Conservation (phyloP, 1,284 basidiomycete genomes). For the Microbotryum saponariae region DNA sequence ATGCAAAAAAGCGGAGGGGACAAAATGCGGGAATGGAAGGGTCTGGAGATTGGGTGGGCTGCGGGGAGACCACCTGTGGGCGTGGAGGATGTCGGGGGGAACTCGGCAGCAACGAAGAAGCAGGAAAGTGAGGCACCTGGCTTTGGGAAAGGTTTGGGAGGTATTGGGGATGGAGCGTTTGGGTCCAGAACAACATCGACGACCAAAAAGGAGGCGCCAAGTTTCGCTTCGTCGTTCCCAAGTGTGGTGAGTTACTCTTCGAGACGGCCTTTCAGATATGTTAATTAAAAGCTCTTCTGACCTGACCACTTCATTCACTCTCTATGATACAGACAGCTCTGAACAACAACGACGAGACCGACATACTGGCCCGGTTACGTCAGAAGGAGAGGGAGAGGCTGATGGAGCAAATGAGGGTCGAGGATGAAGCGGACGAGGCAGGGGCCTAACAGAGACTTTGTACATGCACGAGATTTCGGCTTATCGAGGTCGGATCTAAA, state of each 20-base stretch:
- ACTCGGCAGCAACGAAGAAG: neutral
- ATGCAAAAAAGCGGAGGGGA: conserved; percentile 9
- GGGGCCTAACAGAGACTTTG: neutral
- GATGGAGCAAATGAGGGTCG: conserved; percentile 32
- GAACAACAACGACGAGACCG: conserved; percentile 19
- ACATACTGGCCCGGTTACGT: conserved; percentile 22
- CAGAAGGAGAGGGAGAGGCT: conserved; percentile 29
- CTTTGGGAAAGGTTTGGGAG: neutral
- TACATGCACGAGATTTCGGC: too few relatives aligned
- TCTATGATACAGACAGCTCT: neutral
- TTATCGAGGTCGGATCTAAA: too few relatives aligned
- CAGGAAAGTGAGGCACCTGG: neutral
- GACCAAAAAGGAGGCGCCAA: neutral
- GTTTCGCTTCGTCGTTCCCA: conserved; percentile 4
- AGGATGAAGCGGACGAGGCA: conserved; percentile 25
- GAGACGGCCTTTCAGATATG: neutral
- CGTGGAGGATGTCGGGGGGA: neutral
- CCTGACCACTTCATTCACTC: neutral
- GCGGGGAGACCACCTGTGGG: conserved; percentile 21
- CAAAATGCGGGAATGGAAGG: conserved; percentile 11
- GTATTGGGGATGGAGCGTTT: neutral
- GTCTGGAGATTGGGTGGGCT: conserved; percentile 32
- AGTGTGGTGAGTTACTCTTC: conserved; percentile 4
- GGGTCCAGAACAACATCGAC: conserved; percentile 1
- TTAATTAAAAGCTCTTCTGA: neutral